phyloP scores from a whole-genome alignment of 257 asterid species.

The Solanum verrucosum region DNA sequence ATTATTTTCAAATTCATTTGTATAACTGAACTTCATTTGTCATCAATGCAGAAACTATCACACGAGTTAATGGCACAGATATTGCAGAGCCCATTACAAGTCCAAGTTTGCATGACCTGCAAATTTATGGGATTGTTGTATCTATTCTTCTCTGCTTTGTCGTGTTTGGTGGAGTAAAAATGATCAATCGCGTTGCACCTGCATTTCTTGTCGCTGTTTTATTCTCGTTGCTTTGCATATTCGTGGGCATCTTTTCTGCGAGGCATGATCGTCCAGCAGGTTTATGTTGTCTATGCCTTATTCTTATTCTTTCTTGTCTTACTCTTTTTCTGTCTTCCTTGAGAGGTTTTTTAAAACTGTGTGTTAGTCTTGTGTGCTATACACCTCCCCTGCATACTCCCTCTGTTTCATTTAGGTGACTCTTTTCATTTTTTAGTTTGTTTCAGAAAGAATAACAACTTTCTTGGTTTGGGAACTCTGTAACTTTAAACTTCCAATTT shows the following conservation, averaged over 20 bases:
- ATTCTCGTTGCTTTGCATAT: conserved; percentile 81
- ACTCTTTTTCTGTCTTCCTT: neutral
- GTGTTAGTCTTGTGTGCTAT: neutral
- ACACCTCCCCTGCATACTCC: neutral
- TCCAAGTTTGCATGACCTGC: conserved; percentile 95
- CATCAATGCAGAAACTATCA: conserved; percentile 51
- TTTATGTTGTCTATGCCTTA: conserved; percentile 13
- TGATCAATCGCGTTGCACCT: conserved; percentile 96
- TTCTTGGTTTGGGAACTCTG: neutral
- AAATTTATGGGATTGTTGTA: conserved; percentile 87
- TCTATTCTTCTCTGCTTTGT: conserved; percentile 90
- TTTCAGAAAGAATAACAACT: neutral
- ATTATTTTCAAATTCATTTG: neutral
- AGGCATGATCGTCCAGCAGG: conserved; percentile 70
- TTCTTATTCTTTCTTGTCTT: neutral
- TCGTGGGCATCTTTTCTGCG: conserved; percentile 73
- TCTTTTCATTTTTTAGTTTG: neutral
- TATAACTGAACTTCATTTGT: conserved; percentile 12
- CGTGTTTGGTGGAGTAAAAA: conserved; percentile 97
- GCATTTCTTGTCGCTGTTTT: conserved; percentile 90
- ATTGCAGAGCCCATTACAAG: conserved; percentile 73
- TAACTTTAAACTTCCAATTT: neutral
- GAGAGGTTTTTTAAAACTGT: neutral
- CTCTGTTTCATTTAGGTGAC: neutral
- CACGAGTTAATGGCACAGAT: conserved; percentile 73